A percentile compares a stretch with the other conserved stretches of the same genome.
Conservation (phyloP, 2,329 filamentous ascomycete species). For the Trichophyton mentagrophytes region DNA sequence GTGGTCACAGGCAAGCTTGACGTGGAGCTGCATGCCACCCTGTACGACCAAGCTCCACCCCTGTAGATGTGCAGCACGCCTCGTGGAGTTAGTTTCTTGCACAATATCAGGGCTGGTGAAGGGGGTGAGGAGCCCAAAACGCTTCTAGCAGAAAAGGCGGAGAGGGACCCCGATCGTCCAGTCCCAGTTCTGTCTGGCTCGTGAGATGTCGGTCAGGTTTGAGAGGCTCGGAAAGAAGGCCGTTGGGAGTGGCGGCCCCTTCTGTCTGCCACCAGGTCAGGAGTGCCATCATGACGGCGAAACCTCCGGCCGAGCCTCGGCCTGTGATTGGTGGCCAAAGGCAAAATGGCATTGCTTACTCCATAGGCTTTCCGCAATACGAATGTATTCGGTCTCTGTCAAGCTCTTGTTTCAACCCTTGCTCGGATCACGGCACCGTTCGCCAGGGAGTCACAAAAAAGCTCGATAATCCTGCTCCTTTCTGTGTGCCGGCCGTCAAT, state of each 20-base stretch:
- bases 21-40: slow-evolving; percentile 3
- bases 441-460: neutral
- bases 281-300: neutral
- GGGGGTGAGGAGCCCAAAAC: neutral
- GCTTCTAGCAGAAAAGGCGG: neutral
- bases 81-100: neutral
- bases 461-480: neutral
- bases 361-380: slow-evolving; percentile 1
- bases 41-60: slow-evolving; percentile 4
- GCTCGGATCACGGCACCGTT: slow-evolving; percentile 2
- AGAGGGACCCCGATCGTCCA: neutral
- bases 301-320: neutral
- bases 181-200: too few relatives aligned
- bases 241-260: neutral
- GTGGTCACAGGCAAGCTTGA: slow-evolving; percentile 5
- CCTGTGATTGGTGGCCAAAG: neutral
- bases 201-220: neutral
- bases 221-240: neutral
- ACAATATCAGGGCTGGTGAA: neutral
- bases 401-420: slow-evolving; percentile 2
- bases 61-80: neutral
- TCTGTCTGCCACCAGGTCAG: too few relatives aligned
- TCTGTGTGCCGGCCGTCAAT: neutral
- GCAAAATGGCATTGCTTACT: neutral
- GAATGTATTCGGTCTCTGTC: neutral